Evolutionary conservation across 495 filamentous ascomycete genomes (phyloP).

Genomic region (Aspergillus olivimuriae): DNA sequence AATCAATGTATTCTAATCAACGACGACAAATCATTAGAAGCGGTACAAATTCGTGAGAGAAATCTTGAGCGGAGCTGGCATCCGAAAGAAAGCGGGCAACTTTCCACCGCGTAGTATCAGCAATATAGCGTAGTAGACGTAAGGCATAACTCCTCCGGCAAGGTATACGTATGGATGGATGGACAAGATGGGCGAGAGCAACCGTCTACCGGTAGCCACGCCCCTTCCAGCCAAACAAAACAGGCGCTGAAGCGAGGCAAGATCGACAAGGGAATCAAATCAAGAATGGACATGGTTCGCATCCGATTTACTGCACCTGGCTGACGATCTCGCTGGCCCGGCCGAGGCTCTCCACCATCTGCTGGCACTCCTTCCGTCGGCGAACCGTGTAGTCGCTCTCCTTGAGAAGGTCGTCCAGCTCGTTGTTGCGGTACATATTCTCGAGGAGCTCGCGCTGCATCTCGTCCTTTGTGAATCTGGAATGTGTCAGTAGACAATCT

Average conservation of each 20-base stretch:
- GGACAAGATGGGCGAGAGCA: background rate
- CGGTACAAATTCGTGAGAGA: slow-evolving; percentile 21
- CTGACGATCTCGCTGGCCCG: slow-evolving; percentile 94
- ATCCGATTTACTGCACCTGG: slow-evolving; percentile 71
- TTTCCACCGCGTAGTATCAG: background rate
- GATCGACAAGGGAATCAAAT: slow-evolving; percentile 7
- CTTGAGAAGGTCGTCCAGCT: slow-evolving; percentile 90
- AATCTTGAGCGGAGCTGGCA: slow-evolving; percentile 12
- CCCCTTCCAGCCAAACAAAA: background rate
- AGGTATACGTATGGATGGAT: too few species aligned
- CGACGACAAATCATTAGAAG: slow-evolving; percentile 14
- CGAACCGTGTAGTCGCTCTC: slow-evolving; percentile 96
- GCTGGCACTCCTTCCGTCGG: slow-evolving; percentile 94
- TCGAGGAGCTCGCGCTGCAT: slow-evolving; percentile 99
- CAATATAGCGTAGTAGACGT: slow-evolving; percentile 14
- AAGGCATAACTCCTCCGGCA: slow-evolving; percentile 13
- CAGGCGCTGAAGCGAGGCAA: slow-evolving; percentile 2
- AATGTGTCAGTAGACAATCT: too few species aligned
- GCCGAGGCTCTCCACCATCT: slow-evolving; percentile 91
- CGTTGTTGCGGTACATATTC: slow-evolving; percentile 87
- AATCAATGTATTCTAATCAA: background rate
- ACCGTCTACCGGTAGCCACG: background rate
- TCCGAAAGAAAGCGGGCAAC: slow-evolving; percentile 11
- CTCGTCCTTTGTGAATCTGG: slow-evolving; percentile 88
- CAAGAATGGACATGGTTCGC: slow-evolving; percentile 6